Conservation (phyloP, 169 alveolate genomes). For the Plasmodium ovale region DNA sequence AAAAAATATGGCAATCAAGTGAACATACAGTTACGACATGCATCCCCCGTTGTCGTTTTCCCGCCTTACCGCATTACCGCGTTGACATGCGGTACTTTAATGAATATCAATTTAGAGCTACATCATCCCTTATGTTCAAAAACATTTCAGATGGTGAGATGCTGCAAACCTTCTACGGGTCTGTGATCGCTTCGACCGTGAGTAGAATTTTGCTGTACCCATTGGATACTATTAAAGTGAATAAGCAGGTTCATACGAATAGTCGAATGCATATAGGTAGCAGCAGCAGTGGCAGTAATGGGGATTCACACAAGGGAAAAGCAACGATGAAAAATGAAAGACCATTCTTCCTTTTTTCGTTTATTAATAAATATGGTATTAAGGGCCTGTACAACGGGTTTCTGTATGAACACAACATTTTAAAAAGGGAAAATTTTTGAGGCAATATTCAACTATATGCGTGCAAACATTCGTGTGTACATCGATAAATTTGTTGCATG, state of each 20-base stretch:
- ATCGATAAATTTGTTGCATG: too few species aligned
- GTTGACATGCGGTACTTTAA: too few species aligned
- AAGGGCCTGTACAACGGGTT: constrained; percentile 44
- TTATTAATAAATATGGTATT: constrained; percentile 24
- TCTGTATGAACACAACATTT: neutral
- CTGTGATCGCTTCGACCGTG: constrained; percentile 21
- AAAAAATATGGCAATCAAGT: neutral
- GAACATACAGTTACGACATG: too few species aligned
- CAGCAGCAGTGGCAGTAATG: neutral
- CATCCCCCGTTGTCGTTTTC: too few species aligned
- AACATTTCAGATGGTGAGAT: neutral
- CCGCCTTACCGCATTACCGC: too few species aligned
- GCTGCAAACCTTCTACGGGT: constrained; percentile 20
- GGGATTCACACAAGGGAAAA: too few species aligned
- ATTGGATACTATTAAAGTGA: constrained; percentile 32
- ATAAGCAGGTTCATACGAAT: constrained; percentile 42
- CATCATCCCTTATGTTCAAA: neutral
- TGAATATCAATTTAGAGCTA: neutral
- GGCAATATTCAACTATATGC: neutral
- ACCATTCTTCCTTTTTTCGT: constrained; percentile 7
- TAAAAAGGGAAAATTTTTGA: neutral
- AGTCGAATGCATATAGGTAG: neutral
- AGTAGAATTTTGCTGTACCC: constrained; percentile 50
- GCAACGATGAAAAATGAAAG: neutral
- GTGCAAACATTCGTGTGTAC: neutral